phyloP scores from a whole-genome alignment of 139 green algal species.

The Asterochloris sp. region DNA sequence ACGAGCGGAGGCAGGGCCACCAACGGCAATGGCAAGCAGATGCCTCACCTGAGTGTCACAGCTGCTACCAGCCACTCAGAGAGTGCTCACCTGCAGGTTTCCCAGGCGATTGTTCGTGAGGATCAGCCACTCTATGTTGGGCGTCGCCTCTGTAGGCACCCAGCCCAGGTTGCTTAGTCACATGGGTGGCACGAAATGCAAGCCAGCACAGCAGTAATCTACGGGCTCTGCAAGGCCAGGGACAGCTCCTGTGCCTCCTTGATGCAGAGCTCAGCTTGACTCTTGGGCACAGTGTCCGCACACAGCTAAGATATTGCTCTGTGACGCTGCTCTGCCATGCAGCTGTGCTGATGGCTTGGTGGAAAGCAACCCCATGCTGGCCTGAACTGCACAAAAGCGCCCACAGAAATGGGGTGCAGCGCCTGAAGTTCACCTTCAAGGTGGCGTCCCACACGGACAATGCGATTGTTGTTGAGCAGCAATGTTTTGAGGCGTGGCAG shows the following conservation, averaged over 20 bases:
- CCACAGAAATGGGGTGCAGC: neutral
- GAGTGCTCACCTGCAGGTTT: constrained; percentile 38
- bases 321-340: no score
- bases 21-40: no score
- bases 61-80: neutral
- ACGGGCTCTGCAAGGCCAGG: neutral
- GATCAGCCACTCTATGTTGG: constrained; percentile 79
- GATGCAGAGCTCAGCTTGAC: no score
- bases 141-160: constrained; percentile 63
- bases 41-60: neutral
- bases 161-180: constrained; percentile 3
- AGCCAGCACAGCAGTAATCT: constrained; percentile 3
- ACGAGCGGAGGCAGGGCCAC: no score
- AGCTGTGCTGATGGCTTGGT: no score
- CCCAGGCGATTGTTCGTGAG: constrained; percentile 91
- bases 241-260: no score
- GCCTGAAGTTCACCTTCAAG: constrained; percentile 53
- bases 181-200: constrained; percentile 5
- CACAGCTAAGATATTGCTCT: no score
- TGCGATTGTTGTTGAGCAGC: constrained; percentile 93
- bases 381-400: no score
- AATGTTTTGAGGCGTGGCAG: constrained; percentile 76
- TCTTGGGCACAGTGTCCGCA: no score
- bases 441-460: constrained; percentile 68
- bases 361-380: no score